Base-by-base conservation (phyloP, 176 grass and related monocot genomes). In the Ensete glaucum region DNA sequence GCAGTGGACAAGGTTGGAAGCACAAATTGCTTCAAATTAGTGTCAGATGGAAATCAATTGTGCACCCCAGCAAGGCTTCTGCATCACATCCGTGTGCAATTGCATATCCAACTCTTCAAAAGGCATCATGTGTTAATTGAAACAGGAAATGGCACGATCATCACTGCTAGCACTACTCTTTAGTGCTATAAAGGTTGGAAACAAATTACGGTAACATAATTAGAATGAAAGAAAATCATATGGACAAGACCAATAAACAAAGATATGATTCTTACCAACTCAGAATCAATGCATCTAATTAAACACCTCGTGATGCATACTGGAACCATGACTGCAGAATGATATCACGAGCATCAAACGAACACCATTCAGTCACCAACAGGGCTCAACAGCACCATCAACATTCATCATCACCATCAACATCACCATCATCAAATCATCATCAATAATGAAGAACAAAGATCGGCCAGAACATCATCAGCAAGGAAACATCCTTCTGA, bases 401-500 rank as follows among this genome's bases (percentile, higher is more conserved):
- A 53, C 69, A 72, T 24, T 69, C 67, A 69, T 20, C 74, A 26
- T 58, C 71, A 53, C 22, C 52, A 73, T 55, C 69, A 72, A 53
- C 51, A 73, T 23, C 71, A 73, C 71, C 52, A 73, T 1, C 52
- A 73, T 15, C 71, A 73, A 26, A 16, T 26, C 52, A 73, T 43
- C 71, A 73, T 27, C 50, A 73, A 55, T 15, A 52, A 54, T 24
- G 71, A 69, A 50, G 50, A 21, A 25, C 51, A 55, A 73, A 73
- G 52, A 73, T 54, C 69, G 9, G 52, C 71, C n/a, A 73, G 34
- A 69, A 50, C 34, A 69, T 15, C 34, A 69, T 55, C 71, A 73
- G 71, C 71, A 73, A 73, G 71, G 71, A 73, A 54, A 55, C 27
- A 53, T 73, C 71, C 71, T 73, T 73, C 71, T 73, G 71, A 56